Conservation (phyloP, 2,329 filamentous ascomycete species). For the Aspergillus sp. region DNA sequence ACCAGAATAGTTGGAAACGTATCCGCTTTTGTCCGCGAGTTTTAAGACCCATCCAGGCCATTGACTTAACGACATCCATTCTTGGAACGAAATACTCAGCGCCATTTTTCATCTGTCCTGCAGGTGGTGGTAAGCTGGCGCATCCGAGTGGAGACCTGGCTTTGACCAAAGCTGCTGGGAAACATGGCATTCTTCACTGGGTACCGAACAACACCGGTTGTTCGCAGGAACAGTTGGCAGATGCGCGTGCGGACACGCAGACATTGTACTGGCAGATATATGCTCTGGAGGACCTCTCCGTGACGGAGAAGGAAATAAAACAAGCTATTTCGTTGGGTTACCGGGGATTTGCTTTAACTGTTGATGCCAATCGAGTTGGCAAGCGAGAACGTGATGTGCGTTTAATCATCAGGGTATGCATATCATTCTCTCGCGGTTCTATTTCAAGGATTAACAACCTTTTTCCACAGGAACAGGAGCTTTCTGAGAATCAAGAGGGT, state of each 20-base stretch:
- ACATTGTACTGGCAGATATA: slow-evolving; percentile 10
- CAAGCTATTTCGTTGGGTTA: slow-evolving; percentile 5
- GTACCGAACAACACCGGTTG: slow-evolving; percentile 1
- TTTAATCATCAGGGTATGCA: too few relatives aligned
- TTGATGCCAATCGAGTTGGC: slow-evolving; percentile 7
- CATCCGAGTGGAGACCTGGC: not conserved
- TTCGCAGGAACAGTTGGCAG: not conserved
- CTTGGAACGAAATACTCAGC: not conserved
- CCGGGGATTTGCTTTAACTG: slow-evolving; percentile 10
- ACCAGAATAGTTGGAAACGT: slow-evolving; percentile 3
- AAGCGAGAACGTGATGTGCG: not conserved
- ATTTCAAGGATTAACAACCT: too few relatives aligned
- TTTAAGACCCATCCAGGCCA: not conserved
- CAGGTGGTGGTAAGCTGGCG: slow-evolving; percentile 6
- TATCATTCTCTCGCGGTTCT: too few relatives aligned
- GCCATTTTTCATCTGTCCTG: slow-evolving; percentile 11
- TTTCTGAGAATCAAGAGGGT: not conserved
- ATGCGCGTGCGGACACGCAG: not conserved
- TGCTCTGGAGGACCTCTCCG: not conserved
- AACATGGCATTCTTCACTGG: slow-evolving; percentile 7
- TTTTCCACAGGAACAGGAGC: not conserved
- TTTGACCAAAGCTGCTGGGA: slow-evolving; percentile 3
- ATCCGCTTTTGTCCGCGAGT: slow-evolving; percentile 11
- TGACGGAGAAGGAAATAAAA: not conserved
- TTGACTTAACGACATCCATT: slow-evolving; percentile 2